These are phyloP conservation scores for Tephrocybe sp. DNA, from an alignment of 768 basidiomycete species.

Conservation along the genomic window DNA sequence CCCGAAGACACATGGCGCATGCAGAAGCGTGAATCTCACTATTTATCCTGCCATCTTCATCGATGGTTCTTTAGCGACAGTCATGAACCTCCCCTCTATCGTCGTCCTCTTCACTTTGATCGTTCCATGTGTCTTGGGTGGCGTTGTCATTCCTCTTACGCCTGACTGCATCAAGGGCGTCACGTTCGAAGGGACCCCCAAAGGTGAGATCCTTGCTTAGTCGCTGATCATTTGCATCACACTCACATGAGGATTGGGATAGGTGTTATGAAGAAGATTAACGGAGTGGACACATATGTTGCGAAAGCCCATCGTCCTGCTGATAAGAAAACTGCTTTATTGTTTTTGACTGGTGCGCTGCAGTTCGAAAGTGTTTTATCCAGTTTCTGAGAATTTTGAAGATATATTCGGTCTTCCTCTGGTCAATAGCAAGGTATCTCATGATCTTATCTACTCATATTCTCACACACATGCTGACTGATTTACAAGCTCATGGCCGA, in stretches of 20 bases:
- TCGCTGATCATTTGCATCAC: neutral
- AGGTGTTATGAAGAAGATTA: slow-evolving; percentile 14
- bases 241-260: neutral
- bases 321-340: slow-evolving; percentile 10
- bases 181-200: slow-evolving; percentile 16
- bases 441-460: too few species aligned
- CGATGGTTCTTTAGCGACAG: too few species aligned
- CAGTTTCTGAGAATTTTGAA: neutral
- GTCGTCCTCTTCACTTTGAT: slow-evolving; percentile 1
- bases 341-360: slow-evolving; percentile 13
- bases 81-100: slow-evolving; percentile 7
- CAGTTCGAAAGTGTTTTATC: too few species aligned
- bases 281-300: slow-evolving; percentile 16
- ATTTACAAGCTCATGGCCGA: slow-evolving; percentile 15
- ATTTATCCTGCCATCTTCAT: too few species aligned
- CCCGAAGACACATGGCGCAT: too few species aligned
- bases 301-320: slow-evolving; percentile 8
- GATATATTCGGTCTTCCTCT: slow-evolving; percentile 18
- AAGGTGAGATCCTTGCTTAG: neutral
- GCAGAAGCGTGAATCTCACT: neutral
- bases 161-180: slow-evolving; percentile 17
- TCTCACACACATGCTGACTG: neutral
- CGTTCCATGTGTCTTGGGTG: slow-evolving; percentile 1
- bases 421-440: slow-evolving; percentile 18
- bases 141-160: slow-evolving; percentile 10